These are phyloP conservation scores for Leishmania tropica DNA, from an alignment of 208 protist genomes.

Conservation along the genomic window DNA sequence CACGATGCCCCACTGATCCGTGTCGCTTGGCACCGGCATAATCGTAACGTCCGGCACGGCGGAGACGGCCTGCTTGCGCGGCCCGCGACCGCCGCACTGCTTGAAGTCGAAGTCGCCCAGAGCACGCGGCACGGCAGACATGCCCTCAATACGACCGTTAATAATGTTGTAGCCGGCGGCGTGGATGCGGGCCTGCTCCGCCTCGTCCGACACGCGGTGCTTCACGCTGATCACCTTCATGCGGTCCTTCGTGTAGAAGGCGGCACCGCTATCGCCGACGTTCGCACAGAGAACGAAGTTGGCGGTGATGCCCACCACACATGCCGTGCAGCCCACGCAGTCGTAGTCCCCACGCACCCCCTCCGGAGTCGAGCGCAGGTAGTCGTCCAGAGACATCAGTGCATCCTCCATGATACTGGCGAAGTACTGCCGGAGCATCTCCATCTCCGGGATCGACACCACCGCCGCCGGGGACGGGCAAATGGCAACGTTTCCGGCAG, in stretches of 20 bases:
- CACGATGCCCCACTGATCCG: slow-evolving; percentile 66
- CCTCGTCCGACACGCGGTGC: slow-evolving; percentile 56
- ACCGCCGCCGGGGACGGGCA: slow-evolving; percentile 18
- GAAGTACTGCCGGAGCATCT: slow-evolving; percentile 74
- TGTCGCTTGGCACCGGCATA: slow-evolving; percentile 49
- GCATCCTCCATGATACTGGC: slow-evolving; percentile 76
- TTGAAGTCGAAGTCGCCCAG: slow-evolving; percentile 91
- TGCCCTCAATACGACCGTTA: slow-evolving; percentile 72
- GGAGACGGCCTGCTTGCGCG: slow-evolving; percentile 71
- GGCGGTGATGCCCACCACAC: slow-evolving; percentile 70
- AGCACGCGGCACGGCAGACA: slow-evolving; percentile 76
- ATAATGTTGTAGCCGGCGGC: slow-evolving; percentile 65
- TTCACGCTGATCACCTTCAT: slow-evolving; percentile 62
- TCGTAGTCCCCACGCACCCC: slow-evolving; percentile 71
- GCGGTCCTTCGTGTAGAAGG: slow-evolving; percentile 49
- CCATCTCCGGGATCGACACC: slow-evolving; percentile 53
- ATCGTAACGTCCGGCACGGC: slow-evolving; percentile 72
- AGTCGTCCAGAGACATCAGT: slow-evolving; percentile 64
- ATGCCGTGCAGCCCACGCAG: slow-evolving; percentile 79
- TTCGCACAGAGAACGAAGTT: slow-evolving; percentile 85
- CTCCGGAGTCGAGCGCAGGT: slow-evolving; percentile 46
- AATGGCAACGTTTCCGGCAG: slow-evolving; percentile 7
- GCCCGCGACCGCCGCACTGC: slow-evolving; percentile 63
- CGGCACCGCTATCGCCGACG: slow-evolving; percentile 78
- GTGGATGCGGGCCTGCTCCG: slow-evolving; percentile 56